Percentiles rank a stretch among this genome's conserved stretches.
phyloP scores from a whole-genome alignment of 495 filamentous ascomycete genomes.

The Hapsidospora chrysogenum region DNA sequence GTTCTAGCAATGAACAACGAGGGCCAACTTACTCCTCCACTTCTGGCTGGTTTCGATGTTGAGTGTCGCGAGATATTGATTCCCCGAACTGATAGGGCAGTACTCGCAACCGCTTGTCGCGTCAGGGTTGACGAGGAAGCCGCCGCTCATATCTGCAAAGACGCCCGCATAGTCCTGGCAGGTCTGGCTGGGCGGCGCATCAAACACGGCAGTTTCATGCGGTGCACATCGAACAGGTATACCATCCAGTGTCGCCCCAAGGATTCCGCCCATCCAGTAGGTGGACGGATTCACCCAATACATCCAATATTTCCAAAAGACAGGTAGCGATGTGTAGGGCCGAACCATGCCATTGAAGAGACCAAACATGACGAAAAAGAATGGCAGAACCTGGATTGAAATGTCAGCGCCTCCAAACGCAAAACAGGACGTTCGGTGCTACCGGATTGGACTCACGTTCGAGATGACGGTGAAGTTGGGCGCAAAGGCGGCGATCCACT shows the following conservation, averaged over 20 bases:
- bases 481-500: conserved; percentile 73
- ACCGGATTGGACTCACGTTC: conserved; percentile 28
- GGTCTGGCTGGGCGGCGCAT: conserved; percentile 42
- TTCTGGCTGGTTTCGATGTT: conserved; percentile 31
- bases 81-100: conserved; percentile 48
- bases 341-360: conserved; percentile 64
- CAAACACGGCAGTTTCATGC: conserved; percentile 48
- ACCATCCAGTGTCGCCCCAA: conserved; percentile 40
- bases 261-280: conserved; percentile 61
- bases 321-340: conserved; percentile 39
- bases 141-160: conserved; percentile 27
- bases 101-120: conserved; percentile 49
- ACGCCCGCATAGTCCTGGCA: conserved; percentile 44
- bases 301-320: conserved; percentile 68
- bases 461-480: conserved; percentile 67
- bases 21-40: too few species aligned
- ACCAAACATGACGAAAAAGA: conserved; percentile 64
- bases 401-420: too few species aligned
- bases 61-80: conserved; percentile 49
- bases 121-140: conserved; percentile 42
- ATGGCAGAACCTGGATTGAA: conserved; percentile 29
- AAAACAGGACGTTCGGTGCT: too few species aligned
- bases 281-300: conserved; percentile 56
- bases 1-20: too few species aligned
- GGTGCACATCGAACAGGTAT: conserved; percentile 38